Base-by-base conservation (phyloP, 1,139 yeast species). In the Suhomyces ambrosiae region DNA sequence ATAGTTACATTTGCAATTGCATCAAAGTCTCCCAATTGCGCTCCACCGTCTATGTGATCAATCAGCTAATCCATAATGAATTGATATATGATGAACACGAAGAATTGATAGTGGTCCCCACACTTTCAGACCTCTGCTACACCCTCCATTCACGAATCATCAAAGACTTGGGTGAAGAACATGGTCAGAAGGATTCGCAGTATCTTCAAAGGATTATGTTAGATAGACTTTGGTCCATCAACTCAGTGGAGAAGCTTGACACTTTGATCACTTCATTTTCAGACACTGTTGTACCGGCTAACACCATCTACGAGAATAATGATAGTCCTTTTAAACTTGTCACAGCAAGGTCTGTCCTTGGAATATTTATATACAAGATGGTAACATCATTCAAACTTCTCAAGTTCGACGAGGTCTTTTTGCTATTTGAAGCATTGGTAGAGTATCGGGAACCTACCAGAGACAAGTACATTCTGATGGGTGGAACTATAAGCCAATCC, bases 351-450 rank as follows among this genome's bases (percentile, higher is more conserved):
- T 69, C 76, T 3, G 42, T 61, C 12, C 48, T 71, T 25, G 77
- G 77, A 0, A 51, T 56, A 11, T 69, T 67, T 41, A 57, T 68
- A 8, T 58, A 56, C 16, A 60, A 57, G 40, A 52, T 80, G 26
- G 63, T 71, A 1, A 63, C 78, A 4, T 71, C 81, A 7, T 76
- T 74, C 48, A 75, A 73, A 30, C 57, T 76, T 2, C 55, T 84
- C 35, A 77, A 74, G 41, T 83, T 82, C 50, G 86, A 82, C 42
- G 85, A 80, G 47, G 61, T 70, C 1, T 59, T 71, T 8, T 52
- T 65, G 5, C 54, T 84, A n/a, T 82, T 80, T 73, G 68, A 64
- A 25, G 71, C 80, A 1, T 79, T 82, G 53, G 57, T 68, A 4
- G 67, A 65, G 18, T 82, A 78, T 52, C 60, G 86, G 41, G 71